Evolutionary conservation across 768 basidiomycete genomes (phyloP).

Genomic region (Amanita subjunquillea): DNA sequence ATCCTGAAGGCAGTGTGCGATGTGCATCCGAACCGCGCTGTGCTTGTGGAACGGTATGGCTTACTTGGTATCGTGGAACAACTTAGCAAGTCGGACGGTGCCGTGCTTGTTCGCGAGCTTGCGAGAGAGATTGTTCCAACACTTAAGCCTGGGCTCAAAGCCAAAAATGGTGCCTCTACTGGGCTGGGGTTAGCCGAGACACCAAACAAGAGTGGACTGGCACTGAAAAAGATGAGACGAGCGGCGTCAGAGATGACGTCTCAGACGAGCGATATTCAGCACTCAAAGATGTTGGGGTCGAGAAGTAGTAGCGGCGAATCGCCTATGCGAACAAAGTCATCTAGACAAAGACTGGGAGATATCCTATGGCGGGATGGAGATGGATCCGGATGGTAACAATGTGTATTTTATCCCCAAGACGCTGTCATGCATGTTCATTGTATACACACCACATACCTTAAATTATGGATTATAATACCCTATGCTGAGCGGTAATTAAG

Average conservation of each 20-base stretch:
- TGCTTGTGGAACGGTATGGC: slow-evolving; percentile 75
- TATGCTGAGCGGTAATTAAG: not conserved
- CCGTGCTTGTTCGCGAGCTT: slow-evolving; percentile 83
- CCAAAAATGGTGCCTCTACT: not conserved
- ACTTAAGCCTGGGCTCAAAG: slow-evolving; percentile 51
- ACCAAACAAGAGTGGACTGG: slow-evolving; percentile 24
- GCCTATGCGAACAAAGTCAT: slow-evolving; percentile 11
- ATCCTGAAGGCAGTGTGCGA: slow-evolving; percentile 83
- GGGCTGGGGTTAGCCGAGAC: slow-evolving; percentile 6
- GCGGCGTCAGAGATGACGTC: slow-evolving; percentile 58
- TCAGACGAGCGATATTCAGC: not conserved
- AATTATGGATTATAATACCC: not conserved
- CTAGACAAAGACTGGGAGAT: slow-evolving; percentile 49
- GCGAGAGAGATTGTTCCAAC: slow-evolving; percentile 79
- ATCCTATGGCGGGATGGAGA: slow-evolving; percentile 43
- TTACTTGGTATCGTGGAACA: slow-evolving; percentile 72
- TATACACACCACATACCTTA: slow-evolving; percentile 1
- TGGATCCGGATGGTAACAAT: not conserved
- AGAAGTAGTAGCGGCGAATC: slow-evolving; percentile 21
- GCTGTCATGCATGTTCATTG: slow-evolving; percentile 3
- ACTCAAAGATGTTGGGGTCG: slow-evolving; percentile 18
- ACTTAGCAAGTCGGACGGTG: slow-evolving; percentile 75
- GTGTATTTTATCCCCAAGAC: slow-evolving; percentile 7
- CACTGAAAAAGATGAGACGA: slow-evolving; percentile 56
- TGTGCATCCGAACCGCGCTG: slow-evolving; percentile 75